Conservation (phyloP, 2,329 filamentous ascomycete genomes). For the Lecanicillium sp. region DNA sequence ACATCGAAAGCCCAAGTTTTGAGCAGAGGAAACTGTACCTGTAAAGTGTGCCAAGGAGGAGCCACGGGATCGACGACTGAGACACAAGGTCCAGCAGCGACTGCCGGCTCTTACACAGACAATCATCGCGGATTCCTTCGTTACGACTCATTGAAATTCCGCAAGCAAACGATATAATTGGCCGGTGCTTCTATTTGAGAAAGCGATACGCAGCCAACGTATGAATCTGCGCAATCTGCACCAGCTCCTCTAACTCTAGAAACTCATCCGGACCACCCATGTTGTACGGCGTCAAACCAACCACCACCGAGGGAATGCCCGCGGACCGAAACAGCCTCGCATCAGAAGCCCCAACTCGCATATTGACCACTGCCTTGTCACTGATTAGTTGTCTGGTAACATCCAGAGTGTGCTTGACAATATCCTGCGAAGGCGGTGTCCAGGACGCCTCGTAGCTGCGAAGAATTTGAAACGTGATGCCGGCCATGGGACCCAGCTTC, state of each 20-base stretch:
- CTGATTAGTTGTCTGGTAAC: slow-evolving; percentile 10
- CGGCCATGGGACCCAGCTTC: slow-evolving; percentile 5
- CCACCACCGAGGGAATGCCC: slow-evolving; percentile 14
- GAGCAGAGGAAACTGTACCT: too few relatives aligned
- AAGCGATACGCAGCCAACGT: slow-evolving; percentile 12
- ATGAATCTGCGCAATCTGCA: slow-evolving; percentile 15
- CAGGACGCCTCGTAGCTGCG: slow-evolving; percentile 14
- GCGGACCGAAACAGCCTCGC: slow-evolving; percentile 11
- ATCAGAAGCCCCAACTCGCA: slow-evolving; percentile 16
- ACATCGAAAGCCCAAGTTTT: too few relatives aligned
- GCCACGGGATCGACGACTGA: too few relatives aligned
- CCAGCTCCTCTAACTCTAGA: slow-evolving; percentile 11
- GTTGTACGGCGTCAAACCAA: slow-evolving; percentile 15
- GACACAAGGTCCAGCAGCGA: too few relatives aligned
- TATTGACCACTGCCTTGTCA: slow-evolving; percentile 12
- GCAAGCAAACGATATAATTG: background rate
- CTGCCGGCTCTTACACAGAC: too few relatives aligned
- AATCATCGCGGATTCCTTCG: too few relatives aligned
- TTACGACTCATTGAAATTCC: too few relatives aligned
- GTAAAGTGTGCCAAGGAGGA: too few relatives aligned
- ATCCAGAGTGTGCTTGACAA: slow-evolving; percentile 9
- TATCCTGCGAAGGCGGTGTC: slow-evolving; percentile 12
- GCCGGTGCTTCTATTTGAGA: background rate
- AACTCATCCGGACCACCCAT: slow-evolving; percentile 15
- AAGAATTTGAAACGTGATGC: background rate